Evolutionary conservation across 1,284 basidiomycete genomes (phyloP), one percentile per base, ranked within the genome.

Genomic region (Coriolopsis trogii): DNA sequence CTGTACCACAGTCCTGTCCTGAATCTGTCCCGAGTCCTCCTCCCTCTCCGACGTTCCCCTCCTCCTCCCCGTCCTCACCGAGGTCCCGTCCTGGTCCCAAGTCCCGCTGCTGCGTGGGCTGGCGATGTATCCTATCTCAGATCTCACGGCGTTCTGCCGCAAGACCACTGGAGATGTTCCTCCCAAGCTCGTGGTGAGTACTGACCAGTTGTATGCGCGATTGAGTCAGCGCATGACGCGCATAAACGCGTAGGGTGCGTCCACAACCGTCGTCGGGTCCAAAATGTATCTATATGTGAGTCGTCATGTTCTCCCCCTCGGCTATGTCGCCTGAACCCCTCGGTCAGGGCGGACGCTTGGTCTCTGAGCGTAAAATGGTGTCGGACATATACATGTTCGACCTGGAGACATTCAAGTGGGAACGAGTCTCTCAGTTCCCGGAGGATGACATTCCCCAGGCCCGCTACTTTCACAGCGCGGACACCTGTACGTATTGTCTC

Each of bases 381-480:
- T 82, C 88, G 24, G 91, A 95, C 70, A 82, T 96, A 65, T 95
- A 93, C 73, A 75, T 84, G 36, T 91, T 97, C 66, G 88, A 95
- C 73, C 74, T 96, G 58, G 76, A 84, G 55, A 84, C 85, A 1
- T 86, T 89, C 63, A 72, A 76, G 15, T 97, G 94, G 94, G 81
- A 87, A 59, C 84, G 77, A 63, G 68, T 94, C 6, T 70, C 74
- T 2, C 78, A 84, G n/a, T 78, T 73, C 45, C 73, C 79, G 0
- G 85, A 88, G 43, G 85, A 89, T 61, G 79, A 85, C 43, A 71
- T 84, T 16, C 91, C 93, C 0, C 79, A 82, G 44, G 81, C 91
- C 29, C 82, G 93, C 39, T 97, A 96, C 69, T 96, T 96, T 64
- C 93, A 96, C 69, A 93, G 91, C 54, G 85, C 93, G 23, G 94